Evolutionary conservation across 1,284 basidiomycete genomes (phyloP).

Genomic region (Ganoderma leucocontextum): DNA sequence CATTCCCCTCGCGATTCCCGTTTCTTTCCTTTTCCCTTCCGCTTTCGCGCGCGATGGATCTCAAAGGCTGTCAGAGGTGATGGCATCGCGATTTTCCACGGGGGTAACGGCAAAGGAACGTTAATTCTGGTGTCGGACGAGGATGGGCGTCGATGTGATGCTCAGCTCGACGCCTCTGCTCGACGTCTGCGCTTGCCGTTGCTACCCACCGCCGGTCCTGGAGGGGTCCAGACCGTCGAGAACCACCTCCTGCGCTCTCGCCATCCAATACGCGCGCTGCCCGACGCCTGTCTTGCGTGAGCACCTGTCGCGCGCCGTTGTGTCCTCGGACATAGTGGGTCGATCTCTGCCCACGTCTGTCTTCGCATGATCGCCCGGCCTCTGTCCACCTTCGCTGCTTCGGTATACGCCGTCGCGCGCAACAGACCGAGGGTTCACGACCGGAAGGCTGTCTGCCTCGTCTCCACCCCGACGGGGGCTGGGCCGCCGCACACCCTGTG

Average conservation of each 20-base stretch:
- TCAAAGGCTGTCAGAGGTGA: conserved; percentile 1
- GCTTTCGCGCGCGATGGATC: conserved; percentile 3
- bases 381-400: conserved; percentile 14
- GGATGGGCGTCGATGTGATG: conserved; percentile 14
- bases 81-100: conserved; percentile 7
- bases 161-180: conserved; percentile 1
- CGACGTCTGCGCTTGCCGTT: conserved; percentile 6
- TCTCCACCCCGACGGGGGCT: conserved; percentile 29
- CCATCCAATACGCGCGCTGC: neutral
- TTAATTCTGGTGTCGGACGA: neutral
- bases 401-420: conserved; percentile 23
- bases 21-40: conserved; percentile 1
- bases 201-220: conserved; percentile 6
- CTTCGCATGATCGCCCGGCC: neutral
- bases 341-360: conserved; percentile 3
- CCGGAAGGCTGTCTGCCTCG: conserved; percentile 17
- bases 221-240: conserved; percentile 20
- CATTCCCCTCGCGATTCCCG: neutral
- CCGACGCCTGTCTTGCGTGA: conserved; percentile 1
- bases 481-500: conserved; percentile 8
- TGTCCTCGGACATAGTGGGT: conserved; percentile 15
- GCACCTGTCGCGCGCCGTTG: neutral
- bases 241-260: neutral
- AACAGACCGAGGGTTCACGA: neutral
- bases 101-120: conserved; percentile 1